A percentile compares a stretch with the other conserved stretches of the same genome.
Conservation (phyloP, 345 rosid genomes). For the Chamaenerion angustifolium region DNA sequence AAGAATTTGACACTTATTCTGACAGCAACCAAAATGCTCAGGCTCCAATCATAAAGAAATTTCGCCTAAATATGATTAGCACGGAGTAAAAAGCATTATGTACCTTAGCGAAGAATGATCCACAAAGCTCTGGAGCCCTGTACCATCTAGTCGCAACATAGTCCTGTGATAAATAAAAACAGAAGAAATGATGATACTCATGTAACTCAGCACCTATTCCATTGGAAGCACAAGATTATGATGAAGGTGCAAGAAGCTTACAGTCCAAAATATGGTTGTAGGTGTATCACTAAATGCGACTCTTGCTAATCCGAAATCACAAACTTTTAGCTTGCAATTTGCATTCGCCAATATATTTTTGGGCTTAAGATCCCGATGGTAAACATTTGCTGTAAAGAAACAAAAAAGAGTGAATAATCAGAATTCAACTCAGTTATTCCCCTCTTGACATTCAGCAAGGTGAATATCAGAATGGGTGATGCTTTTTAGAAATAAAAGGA, state of each 20-base stretch:
- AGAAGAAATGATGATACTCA: too few species aligned
- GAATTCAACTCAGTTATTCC: too few species aligned
- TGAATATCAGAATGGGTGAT: too few species aligned
- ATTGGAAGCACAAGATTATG: too few species aligned
- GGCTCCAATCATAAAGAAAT: too few species aligned
- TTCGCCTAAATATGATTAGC: too few species aligned
- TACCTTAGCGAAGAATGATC: constrained; percentile 93
- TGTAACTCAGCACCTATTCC: too few species aligned
- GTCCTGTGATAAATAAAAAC: constrained; percentile 28
- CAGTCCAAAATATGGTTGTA: constrained; percentile 87
- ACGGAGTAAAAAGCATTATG: not conserved
- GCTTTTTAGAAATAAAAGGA: too few species aligned
- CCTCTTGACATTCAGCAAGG: too few species aligned
- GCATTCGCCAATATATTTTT: constrained; percentile 93
- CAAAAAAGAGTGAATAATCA: constrained; percentile 12
- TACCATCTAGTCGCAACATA: constrained; percentile 98
- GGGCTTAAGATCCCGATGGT: constrained; percentile 96
- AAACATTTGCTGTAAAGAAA: constrained; percentile 61
- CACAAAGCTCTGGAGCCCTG: constrained; percentile 94
- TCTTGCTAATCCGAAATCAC: constrained; percentile 89
- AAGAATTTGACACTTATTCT: too few species aligned
- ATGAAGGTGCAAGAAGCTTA: constrained; percentile 15
- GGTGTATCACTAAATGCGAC: constrained; percentile 86
- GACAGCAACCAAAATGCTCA: too few species aligned
- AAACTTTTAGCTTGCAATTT: constrained; percentile 86